phyloP scores from a whole-genome alignment of 805 yeast genomes.

The Cyberlindnera mycetangii region DNA sequence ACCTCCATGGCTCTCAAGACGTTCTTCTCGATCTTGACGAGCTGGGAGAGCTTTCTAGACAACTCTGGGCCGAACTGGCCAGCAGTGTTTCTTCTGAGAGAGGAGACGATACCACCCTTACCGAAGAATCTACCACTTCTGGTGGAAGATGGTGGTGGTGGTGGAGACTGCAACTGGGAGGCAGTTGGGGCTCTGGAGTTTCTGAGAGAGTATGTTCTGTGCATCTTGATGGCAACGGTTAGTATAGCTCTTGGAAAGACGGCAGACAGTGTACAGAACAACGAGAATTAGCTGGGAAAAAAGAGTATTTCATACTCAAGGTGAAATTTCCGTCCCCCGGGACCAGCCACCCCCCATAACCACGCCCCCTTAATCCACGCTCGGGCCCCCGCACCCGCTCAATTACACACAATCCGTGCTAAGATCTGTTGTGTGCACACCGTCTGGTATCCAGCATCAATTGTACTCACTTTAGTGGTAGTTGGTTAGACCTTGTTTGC shows the following conservation, averaged over 20 bases:
- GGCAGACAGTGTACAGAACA: too few relatives aligned
- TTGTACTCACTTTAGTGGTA: too few relatives aligned
- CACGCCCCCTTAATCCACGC: too few relatives aligned
- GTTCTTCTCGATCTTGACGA: constrained; percentile 79
- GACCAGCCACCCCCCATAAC: too few relatives aligned
- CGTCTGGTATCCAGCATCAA: too few relatives aligned
- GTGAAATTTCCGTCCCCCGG: too few relatives aligned
- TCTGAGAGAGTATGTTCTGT: constrained; percentile 97
- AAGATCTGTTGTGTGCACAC: too few relatives aligned
- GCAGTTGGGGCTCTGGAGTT: constrained; percentile 96
- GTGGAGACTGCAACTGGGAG: constrained; percentile 87
- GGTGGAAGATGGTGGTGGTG: constrained; percentile 92
- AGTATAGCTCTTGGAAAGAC: background rate
- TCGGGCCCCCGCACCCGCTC: too few relatives aligned
- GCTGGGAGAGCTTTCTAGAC: constrained; percentile 67
- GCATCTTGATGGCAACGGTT: constrained; percentile 51
- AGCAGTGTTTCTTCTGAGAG: constrained; percentile 69
- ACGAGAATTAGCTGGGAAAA: too few relatives aligned
- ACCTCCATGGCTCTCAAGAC: constrained; percentile 76
- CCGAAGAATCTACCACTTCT: constrained; percentile 86
- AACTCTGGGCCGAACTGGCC: constrained; percentile 81
- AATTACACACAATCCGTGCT: too few relatives aligned
- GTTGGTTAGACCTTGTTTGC: too few relatives aligned
- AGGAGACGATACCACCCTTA: constrained; percentile 56
- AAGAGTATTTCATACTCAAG: too few relatives aligned